Conservation (phyloP, 2,329 filamentous ascomycete species). For the Ophiostoma himal-ulmi region DNA sequence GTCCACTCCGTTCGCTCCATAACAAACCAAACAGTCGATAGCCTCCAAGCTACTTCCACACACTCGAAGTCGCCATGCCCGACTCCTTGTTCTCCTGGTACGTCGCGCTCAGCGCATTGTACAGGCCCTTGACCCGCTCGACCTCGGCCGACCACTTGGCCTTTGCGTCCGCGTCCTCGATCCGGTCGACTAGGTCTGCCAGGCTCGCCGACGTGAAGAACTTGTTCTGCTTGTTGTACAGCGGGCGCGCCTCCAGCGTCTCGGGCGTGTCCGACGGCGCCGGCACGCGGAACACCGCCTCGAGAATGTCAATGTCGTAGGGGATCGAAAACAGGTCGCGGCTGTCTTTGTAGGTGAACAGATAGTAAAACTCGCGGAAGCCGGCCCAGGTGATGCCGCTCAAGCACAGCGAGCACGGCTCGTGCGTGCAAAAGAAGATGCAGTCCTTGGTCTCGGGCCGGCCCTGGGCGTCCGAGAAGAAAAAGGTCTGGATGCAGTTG, state of each 20-base stretch:
- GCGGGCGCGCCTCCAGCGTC: conserved; percentile 35
- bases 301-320: conserved; percentile 52
- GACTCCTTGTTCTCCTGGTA: conserved; percentile 45
- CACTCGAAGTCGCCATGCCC: conserved; percentile 41
- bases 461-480: conserved; percentile 35
- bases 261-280: conserved; percentile 37
- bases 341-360: conserved; percentile 56
- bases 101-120: conserved; percentile 41
- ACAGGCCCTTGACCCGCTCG: conserved; percentile 44
- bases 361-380: conserved; percentile 51
- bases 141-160: conserved; percentile 38
- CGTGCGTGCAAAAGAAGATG: conserved; percentile 54
- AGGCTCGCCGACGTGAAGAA: conserved; percentile 47
- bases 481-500: conserved; percentile 56
- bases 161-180: conserved; percentile 35
- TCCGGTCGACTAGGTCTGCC: conserved; percentile 36
- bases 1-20: no score
- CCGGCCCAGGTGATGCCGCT: conserved; percentile 55
- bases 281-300: conserved; percentile 49
- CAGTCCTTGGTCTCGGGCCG: conserved; percentile 40
- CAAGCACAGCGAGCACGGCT: conserved; percentile 53
- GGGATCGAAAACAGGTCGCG: conserved; percentile 51
- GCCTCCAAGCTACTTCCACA: conserved; percentile 39
- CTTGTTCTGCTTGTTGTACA: conserved; percentile 53
- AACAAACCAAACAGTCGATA: not conserved